Percentiles rank a stretch among this genome's conserved stretches.
These are phyloP conservation scores for Penicillium desertorum DNA, from an alignment of 495 filamentous ascomycete genomes.

Conservation along the genomic window DNA sequence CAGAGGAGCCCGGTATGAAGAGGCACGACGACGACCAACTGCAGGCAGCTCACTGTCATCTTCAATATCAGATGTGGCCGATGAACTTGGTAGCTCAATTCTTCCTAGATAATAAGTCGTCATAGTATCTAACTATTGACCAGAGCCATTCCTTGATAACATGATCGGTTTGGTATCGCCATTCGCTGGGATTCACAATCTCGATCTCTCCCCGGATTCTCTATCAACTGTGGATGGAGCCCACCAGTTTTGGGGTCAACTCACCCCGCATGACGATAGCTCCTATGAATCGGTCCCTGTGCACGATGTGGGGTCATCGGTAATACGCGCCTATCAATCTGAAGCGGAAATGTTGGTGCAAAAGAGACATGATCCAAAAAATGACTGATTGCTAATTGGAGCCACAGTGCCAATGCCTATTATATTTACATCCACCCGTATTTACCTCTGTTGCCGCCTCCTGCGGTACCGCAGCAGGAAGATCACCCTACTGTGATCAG, in stretches of 20 bases:
- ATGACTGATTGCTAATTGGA: background rate
- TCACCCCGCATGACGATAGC: conserved; percentile 26
- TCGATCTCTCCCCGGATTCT: conserved; percentile 23
- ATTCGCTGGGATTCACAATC: conserved; percentile 21
- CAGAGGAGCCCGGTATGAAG: conserved; percentile 25
- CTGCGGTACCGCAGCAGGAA: conserved; percentile 29
- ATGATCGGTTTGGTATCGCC: conserved; percentile 23
- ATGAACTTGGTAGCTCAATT: conserved; percentile 15
- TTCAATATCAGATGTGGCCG: conserved; percentile 8
- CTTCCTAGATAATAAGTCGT: too few relatives aligned
- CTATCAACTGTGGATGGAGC: conserved; percentile 13
- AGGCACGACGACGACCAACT: conserved; percentile 9
- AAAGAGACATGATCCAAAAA: conserved; percentile 6
- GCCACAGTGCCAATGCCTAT: conserved; percentile 42
- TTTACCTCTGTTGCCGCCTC: conserved; percentile 52
- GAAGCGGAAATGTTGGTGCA: conserved; percentile 30
- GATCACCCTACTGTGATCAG: conserved; percentile 35
- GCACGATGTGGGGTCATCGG: conserved; percentile 7
- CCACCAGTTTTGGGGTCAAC: conserved; percentile 22
- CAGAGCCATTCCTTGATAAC: conserved; percentile 21
- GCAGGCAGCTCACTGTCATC: background rate
- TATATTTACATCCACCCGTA: conserved; percentile 56
- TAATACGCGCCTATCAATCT: conserved; percentile 26
- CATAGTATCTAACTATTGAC: background rate
- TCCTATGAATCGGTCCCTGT: conserved; percentile 16